Conservation (phyloP, 208 protist species). For the Trypanosoma cruzi region DNA sequence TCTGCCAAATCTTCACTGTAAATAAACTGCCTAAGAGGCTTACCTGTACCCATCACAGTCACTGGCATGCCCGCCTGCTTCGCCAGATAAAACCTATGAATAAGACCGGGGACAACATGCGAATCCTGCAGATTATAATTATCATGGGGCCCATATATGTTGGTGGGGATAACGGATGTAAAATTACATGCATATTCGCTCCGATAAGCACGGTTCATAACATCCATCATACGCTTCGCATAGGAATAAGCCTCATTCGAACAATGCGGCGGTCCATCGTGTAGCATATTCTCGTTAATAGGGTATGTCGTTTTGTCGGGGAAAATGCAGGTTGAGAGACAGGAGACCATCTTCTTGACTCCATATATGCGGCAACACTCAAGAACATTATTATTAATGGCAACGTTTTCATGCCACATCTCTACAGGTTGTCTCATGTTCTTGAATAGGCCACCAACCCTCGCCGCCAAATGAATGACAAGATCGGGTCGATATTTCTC, state of each 20-base stretch:
- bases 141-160: slow-evolving; percentile 94
- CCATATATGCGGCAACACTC: slow-evolving; percentile 55
- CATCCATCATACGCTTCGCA: slow-evolving; percentile 95
- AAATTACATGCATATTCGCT: slow-evolving; percentile 84
- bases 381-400: slow-evolving; percentile 95
- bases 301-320: slow-evolving; percentile 94
- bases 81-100: slow-evolving; percentile 93
- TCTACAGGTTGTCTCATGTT: slow-evolving; percentile 91
- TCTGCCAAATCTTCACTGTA: slow-evolving; percentile 84
- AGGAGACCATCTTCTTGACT: slow-evolving; percentile 89
- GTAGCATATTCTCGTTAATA: slow-evolving; percentile 93
- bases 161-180: slow-evolving; percentile 94
- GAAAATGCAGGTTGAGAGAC: slow-evolving; percentile 95
- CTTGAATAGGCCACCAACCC: slow-evolving; percentile 92
- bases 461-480: slow-evolving; percentile 94
- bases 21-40: slow-evolving; percentile 95
- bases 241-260: slow-evolving; percentile 95
- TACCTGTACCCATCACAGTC: slow-evolving; percentile 89
- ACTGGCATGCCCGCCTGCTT: slow-evolving; percentile 73
- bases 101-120: slow-evolving; percentile 94
- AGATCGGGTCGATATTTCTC: slow-evolving; percentile 89
- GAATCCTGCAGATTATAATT: slow-evolving; percentile 85
- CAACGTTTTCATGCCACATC: slow-evolving; percentile 89
- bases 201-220: slow-evolving; percentile 77
- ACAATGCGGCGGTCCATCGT: slow-evolving; percentile 89